phyloP scores from a whole-genome alignment of 805 yeast genomes.

The Saccharomycopsis sp. region DNA sequence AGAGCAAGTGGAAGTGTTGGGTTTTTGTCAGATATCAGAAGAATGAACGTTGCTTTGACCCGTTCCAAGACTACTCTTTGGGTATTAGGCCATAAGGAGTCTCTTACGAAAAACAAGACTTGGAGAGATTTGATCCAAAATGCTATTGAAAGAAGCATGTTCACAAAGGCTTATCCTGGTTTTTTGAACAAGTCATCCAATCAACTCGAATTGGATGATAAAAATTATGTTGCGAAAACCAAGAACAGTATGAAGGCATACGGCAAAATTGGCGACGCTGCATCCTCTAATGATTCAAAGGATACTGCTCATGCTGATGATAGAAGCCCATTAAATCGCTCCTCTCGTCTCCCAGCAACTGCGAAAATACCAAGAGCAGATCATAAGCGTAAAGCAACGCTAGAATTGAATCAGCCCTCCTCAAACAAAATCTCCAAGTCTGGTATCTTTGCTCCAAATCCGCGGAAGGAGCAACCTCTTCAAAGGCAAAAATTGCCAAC shows the following conservation, averaged over 20 bases:
- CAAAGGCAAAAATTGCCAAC: no score
- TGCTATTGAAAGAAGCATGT: conserved; percentile 42
- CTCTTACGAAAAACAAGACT: conserved; percentile 53
- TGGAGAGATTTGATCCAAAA: conserved; percentile 67
- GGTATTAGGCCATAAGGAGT: conserved; percentile 76
- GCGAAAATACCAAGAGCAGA: no score
- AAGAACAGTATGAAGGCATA: neutral
- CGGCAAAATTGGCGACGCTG: neutral
- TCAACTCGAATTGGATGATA: neutral
- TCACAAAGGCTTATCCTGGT: conserved; percentile 17
- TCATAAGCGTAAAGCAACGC: no score
- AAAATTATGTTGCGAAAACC: neutral
- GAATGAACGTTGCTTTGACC: conserved; percentile 96
- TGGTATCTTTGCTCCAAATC: no score
- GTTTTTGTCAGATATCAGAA: conserved; percentile 79
- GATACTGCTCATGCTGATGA: neutral
- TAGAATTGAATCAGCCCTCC: no score
- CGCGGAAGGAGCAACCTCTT: no score
- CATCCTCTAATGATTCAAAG: neutral
- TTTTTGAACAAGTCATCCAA: conserved; percentile 8
- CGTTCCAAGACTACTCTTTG: conserved; percentile 89
- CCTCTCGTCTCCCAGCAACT: no score
- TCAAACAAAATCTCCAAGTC: no score
- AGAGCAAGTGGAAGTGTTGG: conserved; percentile 82
- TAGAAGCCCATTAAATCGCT: no score